phyloP scores from a whole-genome alignment of 2,329 filamentous ascomycete species.

The Aspergillus sp. region DNA sequence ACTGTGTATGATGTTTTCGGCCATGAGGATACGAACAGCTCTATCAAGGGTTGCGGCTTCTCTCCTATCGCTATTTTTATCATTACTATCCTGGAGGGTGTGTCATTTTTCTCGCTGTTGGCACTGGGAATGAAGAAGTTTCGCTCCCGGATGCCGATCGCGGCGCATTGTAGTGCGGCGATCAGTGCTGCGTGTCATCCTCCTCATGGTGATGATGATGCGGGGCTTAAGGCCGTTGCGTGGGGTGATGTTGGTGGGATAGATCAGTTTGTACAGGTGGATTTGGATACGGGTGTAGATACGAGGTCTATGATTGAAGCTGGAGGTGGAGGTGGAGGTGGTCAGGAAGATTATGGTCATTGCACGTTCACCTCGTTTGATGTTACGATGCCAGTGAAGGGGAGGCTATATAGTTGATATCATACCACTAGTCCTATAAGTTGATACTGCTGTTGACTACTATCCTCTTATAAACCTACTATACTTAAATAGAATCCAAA shows the following conservation, averaged over 20 bases:
- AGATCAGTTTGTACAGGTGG: not conserved
- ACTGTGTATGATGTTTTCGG: slow-evolving; percentile 19
- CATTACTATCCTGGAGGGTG: slow-evolving; percentile 3
- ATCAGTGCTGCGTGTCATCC: slow-evolving; percentile 38
- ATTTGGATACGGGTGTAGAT: not conserved
- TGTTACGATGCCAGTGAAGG: too few relatives aligned
- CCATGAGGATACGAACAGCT: not conserved
- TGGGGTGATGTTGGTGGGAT: slow-evolving; percentile 25
- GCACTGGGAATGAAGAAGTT: slow-evolving; percentile 20
- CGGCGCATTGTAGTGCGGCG: slow-evolving; percentile 29
- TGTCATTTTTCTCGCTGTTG: slow-evolving; percentile 11
- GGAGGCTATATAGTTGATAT: too few relatives aligned
- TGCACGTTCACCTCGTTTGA: too few relatives aligned
- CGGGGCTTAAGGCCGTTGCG: slow-evolving; percentile 21
- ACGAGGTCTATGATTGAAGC: too few relatives aligned
- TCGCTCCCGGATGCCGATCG: slow-evolving; percentile 30
- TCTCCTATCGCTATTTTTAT: slow-evolving; percentile 12
- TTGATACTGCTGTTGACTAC: too few relatives aligned
- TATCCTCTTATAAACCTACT: too few relatives aligned
- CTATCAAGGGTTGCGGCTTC: slow-evolving; percentile 4
- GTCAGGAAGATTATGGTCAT: too few relatives aligned
- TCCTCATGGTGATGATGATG: slow-evolving; percentile 16
- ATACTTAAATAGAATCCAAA: too few relatives aligned
- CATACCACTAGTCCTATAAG: too few relatives aligned
- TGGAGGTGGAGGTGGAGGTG: too few relatives aligned